phyloP scores from a whole-genome alignment of 768 basidiomycete genomes.

The Paxillus ammoniavirescens region DNA sequence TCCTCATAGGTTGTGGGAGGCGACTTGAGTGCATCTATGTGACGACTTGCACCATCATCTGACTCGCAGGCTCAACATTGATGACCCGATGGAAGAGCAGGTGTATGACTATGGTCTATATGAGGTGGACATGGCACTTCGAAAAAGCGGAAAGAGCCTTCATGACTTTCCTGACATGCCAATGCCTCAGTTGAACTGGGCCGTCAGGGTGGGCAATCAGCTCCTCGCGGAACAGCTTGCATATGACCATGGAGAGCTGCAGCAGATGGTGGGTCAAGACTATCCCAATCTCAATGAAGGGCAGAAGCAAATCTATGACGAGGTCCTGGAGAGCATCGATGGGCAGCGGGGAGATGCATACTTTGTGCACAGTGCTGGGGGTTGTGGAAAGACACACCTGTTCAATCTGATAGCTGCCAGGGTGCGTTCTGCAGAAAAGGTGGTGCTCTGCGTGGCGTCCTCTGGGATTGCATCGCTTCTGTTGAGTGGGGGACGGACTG shows the following conservation, averaged over 20 bases:
- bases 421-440: too few relatives aligned
- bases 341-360: too few relatives aligned
- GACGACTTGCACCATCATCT: neutral
- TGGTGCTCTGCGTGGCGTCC: conserved; percentile 27
- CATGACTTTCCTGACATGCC: neutral
- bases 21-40: conserved; percentile 34
- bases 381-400: too few relatives aligned
- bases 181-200: neutral
- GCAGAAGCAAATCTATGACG: too few relatives aligned
- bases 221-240: neutral
- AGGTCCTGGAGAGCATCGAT: too few relatives aligned
- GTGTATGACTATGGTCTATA: neutral
- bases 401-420: too few relatives aligned
- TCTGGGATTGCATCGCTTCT: conserved; percentile 48
- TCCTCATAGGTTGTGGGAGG: conserved; percentile 37
- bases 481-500: conserved; percentile 42
- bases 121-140: too few relatives aligned
- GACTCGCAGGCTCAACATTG: neutral
- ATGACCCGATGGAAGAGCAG: neutral
- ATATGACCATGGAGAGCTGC: too few relatives aligned
- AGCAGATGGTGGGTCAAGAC: too few relatives aligned
- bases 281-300: too few relatives aligned
- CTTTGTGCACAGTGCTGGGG: too few relatives aligned
- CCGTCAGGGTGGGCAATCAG: neutral
- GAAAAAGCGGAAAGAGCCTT: too few relatives aligned